Evolutionary conservation across 352 stramenopile genomes (phyloP).

Genomic region (Lagenidium sp.): DNA sequence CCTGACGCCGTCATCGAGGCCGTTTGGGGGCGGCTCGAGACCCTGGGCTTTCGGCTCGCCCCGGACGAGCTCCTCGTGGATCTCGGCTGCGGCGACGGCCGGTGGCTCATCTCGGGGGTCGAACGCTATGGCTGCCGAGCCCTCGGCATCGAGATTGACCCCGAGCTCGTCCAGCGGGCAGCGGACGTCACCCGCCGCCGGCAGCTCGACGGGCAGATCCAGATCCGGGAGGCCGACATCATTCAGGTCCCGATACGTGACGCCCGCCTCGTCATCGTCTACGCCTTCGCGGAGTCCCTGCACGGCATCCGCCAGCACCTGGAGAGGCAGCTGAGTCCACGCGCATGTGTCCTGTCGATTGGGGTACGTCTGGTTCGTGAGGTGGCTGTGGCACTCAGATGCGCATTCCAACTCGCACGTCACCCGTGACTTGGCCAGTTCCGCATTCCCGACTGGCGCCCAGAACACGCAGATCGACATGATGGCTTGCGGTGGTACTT

Average conservation of each 20-base stretch:
- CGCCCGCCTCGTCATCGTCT: conserved; percentile 70
- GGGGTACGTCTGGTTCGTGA: too few relatives aligned
- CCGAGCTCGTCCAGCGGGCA: conserved; percentile 22
- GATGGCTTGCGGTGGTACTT: conserved; percentile 65
- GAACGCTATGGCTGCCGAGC: conserved; percentile 46
- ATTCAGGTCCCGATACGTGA: conserved; percentile 33
- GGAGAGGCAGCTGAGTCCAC: conserved; percentile 18
- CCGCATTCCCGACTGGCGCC: conserved; percentile 58
- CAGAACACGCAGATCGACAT: conserved; percentile 36
- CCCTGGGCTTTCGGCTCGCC: conserved; percentile 8
- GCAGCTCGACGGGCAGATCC: too few relatives aligned
- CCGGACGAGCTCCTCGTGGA: conserved; percentile 60
- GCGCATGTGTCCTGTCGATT: conserved; percentile 62
- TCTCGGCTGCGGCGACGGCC: conserved; percentile 70
- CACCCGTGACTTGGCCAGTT: conserved; percentile 41
- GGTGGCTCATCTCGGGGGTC: conserved; percentile 66
- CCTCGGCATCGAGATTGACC: conserved; percentile 65
- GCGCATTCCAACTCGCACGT: too few relatives aligned
- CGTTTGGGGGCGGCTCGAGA: conserved; percentile 46
- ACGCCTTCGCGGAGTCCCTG: conserved; percentile 77
- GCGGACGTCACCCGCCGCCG: conserved; percentile 16
- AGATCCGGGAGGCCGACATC: conserved; percentile 47
- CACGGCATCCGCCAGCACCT: conserved; percentile 45
- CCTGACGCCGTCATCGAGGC: conserved; percentile 40
- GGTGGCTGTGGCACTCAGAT: too few relatives aligned